Base-by-base conservation (phyloP, 2,329 filamentous ascomycete genomes). In the Curvularia hawaiiensis region DNA sequence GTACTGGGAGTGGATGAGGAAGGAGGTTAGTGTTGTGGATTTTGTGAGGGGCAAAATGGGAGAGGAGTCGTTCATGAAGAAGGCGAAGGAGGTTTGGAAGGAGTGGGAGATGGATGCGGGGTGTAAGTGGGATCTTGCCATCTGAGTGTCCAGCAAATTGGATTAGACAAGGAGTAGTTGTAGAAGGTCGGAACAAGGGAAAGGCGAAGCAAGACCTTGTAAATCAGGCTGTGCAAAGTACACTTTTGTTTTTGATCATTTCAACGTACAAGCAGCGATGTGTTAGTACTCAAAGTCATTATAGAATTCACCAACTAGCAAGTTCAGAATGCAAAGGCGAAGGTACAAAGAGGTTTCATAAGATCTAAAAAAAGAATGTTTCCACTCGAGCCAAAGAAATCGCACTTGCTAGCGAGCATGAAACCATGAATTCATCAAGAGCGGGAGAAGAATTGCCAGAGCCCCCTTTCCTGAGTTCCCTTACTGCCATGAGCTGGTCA, bases 401-500 rank as follows among this genome's bases (percentile, higher is more conserved):
- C n/a, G n/a, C 35, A 38, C n/a, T 38, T 38, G 16, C 16, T 38
- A 38, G 35, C 35, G 35, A 38, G n/a, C 35, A 18, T 18, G 18
- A 18, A 16, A 6, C 16, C 6, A 16, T 38, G 2, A 18, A n/a
- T n/a, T 18, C 8, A 2, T 38, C 16, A 38, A 18, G 35, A 38
- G 16, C 35, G n/a, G 16, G 35, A 38, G 16, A 38, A 38, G 1
- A 38, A 3, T 38, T 38, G 35, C 8, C 35, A 38, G 2, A n/a
- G 35, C 5, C 16, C 35, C 35, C 33, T 26, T 20, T 44, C 41
- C 20, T 43, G 3, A 10, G 28, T 11, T n/a, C 10, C 9, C 9
- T 7, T 39, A 39, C 31, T 43, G 49, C 33, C 50, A 74, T 12
- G 57, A 58, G 51, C 60, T 71, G 20, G 52, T 66, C 38, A 75